phyloP scores from a whole-genome alignment of 352 stramenopile genomes.

The Pythium brassicae region DNA sequence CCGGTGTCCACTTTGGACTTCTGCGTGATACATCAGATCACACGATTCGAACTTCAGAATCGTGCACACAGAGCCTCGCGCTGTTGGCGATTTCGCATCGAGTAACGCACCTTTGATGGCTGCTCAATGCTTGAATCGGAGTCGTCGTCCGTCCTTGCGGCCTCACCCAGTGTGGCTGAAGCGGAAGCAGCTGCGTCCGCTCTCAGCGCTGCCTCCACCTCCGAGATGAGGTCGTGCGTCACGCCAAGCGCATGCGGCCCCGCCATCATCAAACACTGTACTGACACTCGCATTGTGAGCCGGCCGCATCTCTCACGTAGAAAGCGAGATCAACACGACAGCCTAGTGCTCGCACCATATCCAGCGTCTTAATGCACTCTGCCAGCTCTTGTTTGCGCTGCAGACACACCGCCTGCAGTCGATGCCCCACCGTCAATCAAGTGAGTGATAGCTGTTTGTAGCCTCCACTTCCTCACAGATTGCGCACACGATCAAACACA shows the following conservation, averaged over 20 bases:
- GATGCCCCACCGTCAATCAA: neutral
- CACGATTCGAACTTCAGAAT: neutral
- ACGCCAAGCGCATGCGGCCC: slow-evolving; percentile 36
- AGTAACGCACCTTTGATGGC: slow-evolving; percentile 7
- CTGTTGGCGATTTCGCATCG: neutral
- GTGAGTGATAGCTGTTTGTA: neutral
- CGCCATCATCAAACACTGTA: slow-evolving; percentile 69
- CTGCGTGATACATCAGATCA: neutral
- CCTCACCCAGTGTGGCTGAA: neutral
- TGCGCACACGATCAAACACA: neutral
- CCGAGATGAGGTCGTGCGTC: slow-evolving; percentile 46
- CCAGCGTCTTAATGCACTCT: slow-evolving; percentile 42
- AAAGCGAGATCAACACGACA: neutral
- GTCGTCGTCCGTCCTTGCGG: neutral
- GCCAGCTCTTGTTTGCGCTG: slow-evolving; percentile 13
- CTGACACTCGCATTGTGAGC: neutral
- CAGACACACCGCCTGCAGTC: slow-evolving; percentile 28
- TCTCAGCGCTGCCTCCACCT: slow-evolving; percentile 25
- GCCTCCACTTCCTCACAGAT: neutral
- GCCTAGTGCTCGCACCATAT: slow-evolving; percentile 42
- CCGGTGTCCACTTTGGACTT: neutral
- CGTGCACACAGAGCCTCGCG: no score
- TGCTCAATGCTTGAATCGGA: slow-evolving; percentile 2
- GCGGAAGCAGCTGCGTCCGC: neutral
- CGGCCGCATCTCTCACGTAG: no score